A percentile compares a stretch with the other conserved stretches of the same genome.
These are phyloP conservation scores for Aspergillus hiratsukae DNA, from an alignment of 2,329 filamentous ascomycete genomes.

Conservation along the genomic window DNA sequence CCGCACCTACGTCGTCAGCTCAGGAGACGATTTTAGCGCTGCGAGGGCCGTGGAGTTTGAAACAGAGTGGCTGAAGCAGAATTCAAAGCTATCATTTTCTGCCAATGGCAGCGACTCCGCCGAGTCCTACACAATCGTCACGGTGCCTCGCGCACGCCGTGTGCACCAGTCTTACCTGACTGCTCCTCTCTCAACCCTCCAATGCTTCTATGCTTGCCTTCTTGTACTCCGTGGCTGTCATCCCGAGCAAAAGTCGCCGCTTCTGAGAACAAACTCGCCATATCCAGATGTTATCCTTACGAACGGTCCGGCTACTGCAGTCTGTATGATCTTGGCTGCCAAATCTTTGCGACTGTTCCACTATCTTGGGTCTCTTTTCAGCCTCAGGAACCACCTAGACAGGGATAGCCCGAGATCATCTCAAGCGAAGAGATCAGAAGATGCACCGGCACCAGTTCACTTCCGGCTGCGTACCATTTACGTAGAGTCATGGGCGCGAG, in stretches of 20 bases:
- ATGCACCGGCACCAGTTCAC: slow-evolving; percentile 26
- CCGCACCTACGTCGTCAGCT: slow-evolving; percentile 76
- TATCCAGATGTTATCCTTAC: slow-evolving; percentile 75
- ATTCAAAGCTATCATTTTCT: slow-evolving; percentile 5
- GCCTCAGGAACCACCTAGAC: slow-evolving; percentile 8
- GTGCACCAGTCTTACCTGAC: slow-evolving; percentile 78
- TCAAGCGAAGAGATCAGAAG: background rate
- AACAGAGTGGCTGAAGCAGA: slow-evolving; percentile 23
- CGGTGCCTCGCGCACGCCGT: slow-evolving; percentile 69
- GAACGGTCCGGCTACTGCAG: slow-evolving; percentile 84
- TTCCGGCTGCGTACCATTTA: slow-evolving; percentile 71
- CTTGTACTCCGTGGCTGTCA: slow-evolving; percentile 47
- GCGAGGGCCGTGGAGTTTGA: slow-evolving; percentile 63
- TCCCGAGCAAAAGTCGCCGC: slow-evolving; percentile 27
- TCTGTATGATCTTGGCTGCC: slow-evolving; percentile 63
- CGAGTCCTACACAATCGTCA: slow-evolving; percentile 57
- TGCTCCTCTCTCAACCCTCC: slow-evolving; percentile 63
- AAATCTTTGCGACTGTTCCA: slow-evolving; percentile 53
- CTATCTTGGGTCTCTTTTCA: slow-evolving; percentile 10
- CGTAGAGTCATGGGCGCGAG: slow-evolving; percentile 88
- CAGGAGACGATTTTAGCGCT: slow-evolving; percentile 69
- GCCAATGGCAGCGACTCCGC: slow-evolving; percentile 3
- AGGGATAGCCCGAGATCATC: background rate
- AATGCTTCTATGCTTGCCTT: slow-evolving; percentile 61
- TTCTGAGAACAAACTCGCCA: slow-evolving; percentile 21